These are phyloP conservation scores for Paxillus involutus DNA, from an alignment of 768 basidiomycete genomes.

Conservation along the genomic window DNA sequence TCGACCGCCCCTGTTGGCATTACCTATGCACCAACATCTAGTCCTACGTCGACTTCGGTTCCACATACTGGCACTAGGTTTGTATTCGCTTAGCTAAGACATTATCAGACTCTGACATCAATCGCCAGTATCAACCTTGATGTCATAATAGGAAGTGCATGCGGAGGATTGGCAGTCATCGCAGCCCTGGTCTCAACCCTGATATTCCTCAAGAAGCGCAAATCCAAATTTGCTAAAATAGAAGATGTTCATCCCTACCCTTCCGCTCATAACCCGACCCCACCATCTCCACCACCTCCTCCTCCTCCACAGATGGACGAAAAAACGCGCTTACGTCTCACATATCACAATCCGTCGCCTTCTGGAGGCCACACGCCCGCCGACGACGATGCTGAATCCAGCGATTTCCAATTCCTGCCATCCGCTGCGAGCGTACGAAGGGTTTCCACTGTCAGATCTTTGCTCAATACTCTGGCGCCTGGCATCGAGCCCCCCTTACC, in stretches of 20 bases:
- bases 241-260: conserved; percentile 8
- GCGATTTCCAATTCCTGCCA: background rate
- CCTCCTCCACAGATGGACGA: background rate
- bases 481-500: background rate
- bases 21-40: background rate
- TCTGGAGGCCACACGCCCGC: background rate
- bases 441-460: background rate
- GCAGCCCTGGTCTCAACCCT: background rate
- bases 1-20: background rate
- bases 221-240: background rate
- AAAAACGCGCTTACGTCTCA: conserved; percentile 5
- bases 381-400: background rate
- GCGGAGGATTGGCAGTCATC: conserved; percentile 4
- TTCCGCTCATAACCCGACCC: background rate
- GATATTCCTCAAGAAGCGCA: conserved; percentile 7
- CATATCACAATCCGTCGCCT: background rate
- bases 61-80: background rate
- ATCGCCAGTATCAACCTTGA: conserved; percentile 2
- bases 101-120: background rate
- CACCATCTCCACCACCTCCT: background rate
- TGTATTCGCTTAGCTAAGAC: background rate
- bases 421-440: background rate
- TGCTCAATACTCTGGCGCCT: background rate
- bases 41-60: background rate
- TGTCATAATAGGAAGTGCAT: conserved; percentile 5